Evolutionary conservation across 179 eudicot genomes (phyloP).

Genomic region (Amaranthus tricolor): DNA sequence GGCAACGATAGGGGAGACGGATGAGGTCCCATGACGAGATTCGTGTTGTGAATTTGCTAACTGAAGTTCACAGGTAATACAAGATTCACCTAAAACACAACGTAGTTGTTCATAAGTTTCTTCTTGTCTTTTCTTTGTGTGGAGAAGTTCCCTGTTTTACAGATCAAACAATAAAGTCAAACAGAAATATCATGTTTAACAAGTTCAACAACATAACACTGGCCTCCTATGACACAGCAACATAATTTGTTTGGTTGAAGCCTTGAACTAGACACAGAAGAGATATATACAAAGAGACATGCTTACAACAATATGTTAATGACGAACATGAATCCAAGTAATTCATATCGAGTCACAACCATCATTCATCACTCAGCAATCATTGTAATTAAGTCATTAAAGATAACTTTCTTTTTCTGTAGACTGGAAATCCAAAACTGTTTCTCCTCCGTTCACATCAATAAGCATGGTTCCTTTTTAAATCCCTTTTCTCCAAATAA

Average conservation of each 20-base stretch:
- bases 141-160: slow-evolving; percentile 55
- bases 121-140: slow-evolving; percentile 64
- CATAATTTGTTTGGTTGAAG: background rate
- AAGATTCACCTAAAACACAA: slow-evolving; percentile 68
- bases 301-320: no score
- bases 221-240: background rate
- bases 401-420: no score
- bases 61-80: slow-evolving; percentile 70
- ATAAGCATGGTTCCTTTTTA: no score
- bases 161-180: background rate
- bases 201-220: background rate
- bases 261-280: background rate
- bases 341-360: no score
- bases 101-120: slow-evolving; percentile 54
- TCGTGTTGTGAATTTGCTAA: slow-evolving; percentile 53
- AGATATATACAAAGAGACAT: background rate
- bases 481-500: no score
- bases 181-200: background rate
- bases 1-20: slow-evolving; percentile 61
- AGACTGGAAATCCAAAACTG: background rate
- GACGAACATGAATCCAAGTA: no score
- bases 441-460: no score
- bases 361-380: no score
- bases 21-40: slow-evolving; percentile 50
- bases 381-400: no score